A percentile compares a stretch with the other conserved stretches of the same genome.
Evolutionary conservation across 352 stramenopile species (phyloP).

Genomic region (Globisporangium iwayamae): DNA sequence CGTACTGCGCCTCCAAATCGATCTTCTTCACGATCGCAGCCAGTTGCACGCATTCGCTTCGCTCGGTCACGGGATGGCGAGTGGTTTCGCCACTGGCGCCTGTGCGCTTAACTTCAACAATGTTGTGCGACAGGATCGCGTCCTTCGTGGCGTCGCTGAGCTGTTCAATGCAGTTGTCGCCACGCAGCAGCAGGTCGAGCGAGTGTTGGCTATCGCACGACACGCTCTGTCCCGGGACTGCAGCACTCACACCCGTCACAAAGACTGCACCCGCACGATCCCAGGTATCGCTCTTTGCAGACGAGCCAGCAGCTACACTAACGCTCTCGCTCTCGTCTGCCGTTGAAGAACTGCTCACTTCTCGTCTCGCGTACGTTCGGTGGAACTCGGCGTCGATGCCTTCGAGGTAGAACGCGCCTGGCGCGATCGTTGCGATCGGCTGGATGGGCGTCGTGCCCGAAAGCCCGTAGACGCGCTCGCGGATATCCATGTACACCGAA

Average conservation of each 20-base stretch:
- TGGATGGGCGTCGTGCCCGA: constrained; percentile 70
- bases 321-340: constrained; percentile 19
- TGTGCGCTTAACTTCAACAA: constrained; percentile 78
- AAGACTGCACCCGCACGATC: constrained; percentile 65
- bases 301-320: background rate
- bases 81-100: constrained; percentile 33
- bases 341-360: background rate
- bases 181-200: constrained; percentile 85
- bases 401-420: constrained; percentile 91
- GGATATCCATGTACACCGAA: constrained; percentile 88
- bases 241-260: constrained; percentile 90
- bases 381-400: constrained; percentile 88
- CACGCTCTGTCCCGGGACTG: constrained; percentile 76
- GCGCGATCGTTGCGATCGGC: constrained; percentile 52
- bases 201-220: constrained; percentile 79
- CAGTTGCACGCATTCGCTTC: constrained; percentile 85
- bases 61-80: constrained; percentile 33
- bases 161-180: constrained; percentile 87
- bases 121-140: constrained; percentile 91
- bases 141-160: constrained; percentile 66
- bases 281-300: constrained; percentile 34
- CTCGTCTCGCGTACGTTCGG: constrained; percentile 81
- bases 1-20: constrained; percentile 75
- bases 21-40: constrained; percentile 79
- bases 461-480: constrained; percentile 78